Percentiles rank a stretch among this genome's conserved stretches.
Conservation (phyloP, 257 asterid species). For the Solanum ossicruentum region DNA sequence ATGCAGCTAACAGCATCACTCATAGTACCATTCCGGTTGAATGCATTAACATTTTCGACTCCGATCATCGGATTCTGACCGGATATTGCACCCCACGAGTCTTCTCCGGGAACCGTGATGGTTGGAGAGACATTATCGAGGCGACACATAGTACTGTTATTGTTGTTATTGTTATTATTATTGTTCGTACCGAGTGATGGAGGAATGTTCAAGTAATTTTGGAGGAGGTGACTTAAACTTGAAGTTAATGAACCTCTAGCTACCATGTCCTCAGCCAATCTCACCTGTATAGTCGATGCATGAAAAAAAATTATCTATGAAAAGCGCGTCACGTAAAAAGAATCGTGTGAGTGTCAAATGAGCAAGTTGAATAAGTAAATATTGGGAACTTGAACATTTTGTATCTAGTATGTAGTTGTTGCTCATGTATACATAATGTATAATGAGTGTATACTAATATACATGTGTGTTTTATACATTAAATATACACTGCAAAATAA, state of each 20-base stretch:
- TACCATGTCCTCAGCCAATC: slow-evolving; percentile 80
- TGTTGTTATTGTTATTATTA: background rate
- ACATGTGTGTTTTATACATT: no score
- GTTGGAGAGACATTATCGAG: slow-evolving; percentile 30
- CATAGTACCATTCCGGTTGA: slow-evolving; percentile 24
- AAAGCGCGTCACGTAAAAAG: background rate
- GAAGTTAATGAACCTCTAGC: slow-evolving; percentile 69
- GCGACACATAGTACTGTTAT: slow-evolving; percentile 9
- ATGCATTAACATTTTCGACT: slow-evolving; percentile 14
- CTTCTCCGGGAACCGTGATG: slow-evolving; percentile 17
- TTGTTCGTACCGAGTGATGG: slow-evolving; percentile 11
- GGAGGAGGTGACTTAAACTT: slow-evolving; percentile 63
- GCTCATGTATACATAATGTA: no score
- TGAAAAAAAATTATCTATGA: background rate
- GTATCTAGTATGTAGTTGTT: no score
- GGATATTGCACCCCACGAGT: slow-evolving; percentile 18
- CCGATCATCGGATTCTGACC: slow-evolving; percentile 4
- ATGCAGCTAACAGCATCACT: slow-evolving; percentile 18
- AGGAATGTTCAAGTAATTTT: slow-evolving; percentile 49
- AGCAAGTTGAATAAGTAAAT: no score
- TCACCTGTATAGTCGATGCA: slow-evolving; percentile 35
- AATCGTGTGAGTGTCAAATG: no score
- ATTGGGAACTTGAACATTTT: no score
- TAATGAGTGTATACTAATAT: no score
- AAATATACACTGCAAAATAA: no score